Evolutionary conservation across 2,329 filamentous ascomycete species (phyloP), one percentile per base, ranked within the genome.

Genomic region (Paraconiothyrium sp.): DNA sequence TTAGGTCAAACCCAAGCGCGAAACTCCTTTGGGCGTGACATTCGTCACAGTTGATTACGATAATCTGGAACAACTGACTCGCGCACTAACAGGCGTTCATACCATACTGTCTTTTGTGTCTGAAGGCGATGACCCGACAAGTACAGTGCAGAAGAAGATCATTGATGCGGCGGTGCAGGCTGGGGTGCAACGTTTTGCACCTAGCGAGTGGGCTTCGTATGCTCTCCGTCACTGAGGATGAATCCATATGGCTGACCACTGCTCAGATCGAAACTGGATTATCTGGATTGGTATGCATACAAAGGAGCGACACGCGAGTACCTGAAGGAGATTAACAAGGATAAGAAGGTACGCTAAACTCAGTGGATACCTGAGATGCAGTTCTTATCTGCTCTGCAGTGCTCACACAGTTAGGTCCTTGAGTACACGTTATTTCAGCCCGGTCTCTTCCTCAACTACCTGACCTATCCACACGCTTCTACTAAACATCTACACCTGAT

Each of bases 361-460:
- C 11, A 37, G 35, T 37, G 35, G 3, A 41, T 16, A 41, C 14
- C 14, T 5, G 16, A 3, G 5, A 41, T 16, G 11, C 2, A n/a
- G 5, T 37, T 4, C 37, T 16, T 41, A 13, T 16, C 37, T 16
- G 37, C 6, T 6, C 16, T 37, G 3, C 37, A 41, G 2, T 41
- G 37, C 11, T 44, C 0, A 32, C 14, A 13, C 32, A 47, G 32
- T 24, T 46, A 86, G 84, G 76, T 85, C 4, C 76, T 88, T 22
- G 84, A 88, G 64, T 88, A 88, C 67, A 81, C 74, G 0, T 71
- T 86, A 0, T 86, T 87, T 59, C 83, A 86, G 37, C 81, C 82
- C 0, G 85, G 85, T 0, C 57, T 85, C 0, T 85, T 86, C 66
- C 63, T 82, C 2, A 78, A 88, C 69, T 87, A 87, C 69, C 68